phyloP scores from a whole-genome alignment of 1,284 basidiomycete species.

The Ceratobasidium sp. region DNA sequence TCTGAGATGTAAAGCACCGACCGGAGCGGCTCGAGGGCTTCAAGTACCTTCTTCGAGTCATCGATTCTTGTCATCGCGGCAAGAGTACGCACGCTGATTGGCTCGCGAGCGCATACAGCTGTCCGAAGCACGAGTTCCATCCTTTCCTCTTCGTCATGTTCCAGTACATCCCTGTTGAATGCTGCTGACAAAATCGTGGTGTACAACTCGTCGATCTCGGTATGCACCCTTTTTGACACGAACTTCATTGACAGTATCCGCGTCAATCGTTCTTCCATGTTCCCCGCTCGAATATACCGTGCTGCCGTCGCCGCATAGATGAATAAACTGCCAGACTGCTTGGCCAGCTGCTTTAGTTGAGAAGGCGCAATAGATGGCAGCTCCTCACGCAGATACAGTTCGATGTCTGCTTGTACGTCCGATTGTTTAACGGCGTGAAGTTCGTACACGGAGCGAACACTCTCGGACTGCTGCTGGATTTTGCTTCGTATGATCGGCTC shows the following conservation, averaged over 20 bases:
- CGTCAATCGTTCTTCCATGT: neutral
- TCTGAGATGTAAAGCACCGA: neutral
- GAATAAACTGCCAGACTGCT: neutral
- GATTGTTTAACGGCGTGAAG: neutral
- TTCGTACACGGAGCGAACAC: neutral
- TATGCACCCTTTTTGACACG: too few species aligned
- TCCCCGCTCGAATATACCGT: neutral
- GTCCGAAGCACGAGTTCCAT: neutral
- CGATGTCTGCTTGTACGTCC: neutral
- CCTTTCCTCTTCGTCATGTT: neutral
- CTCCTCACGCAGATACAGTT: neutral
- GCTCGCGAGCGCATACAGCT: neutral
- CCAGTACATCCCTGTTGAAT: neutral
- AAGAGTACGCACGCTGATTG: neutral
- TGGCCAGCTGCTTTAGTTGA: neutral
- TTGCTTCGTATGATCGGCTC: neutral
- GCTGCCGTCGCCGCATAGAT: neutral
- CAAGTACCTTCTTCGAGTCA: neutral
- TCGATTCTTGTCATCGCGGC: neutral
- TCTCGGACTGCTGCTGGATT: neutral
- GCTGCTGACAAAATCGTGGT: neutral
- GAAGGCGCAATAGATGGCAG: neutral
- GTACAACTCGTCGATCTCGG: neutral
- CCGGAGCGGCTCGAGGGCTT: neutral
- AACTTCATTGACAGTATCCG: neutral